phyloP scores from a whole-genome alignment of 1,139 yeast genomes.

The Debaryomyces udenii region DNA sequence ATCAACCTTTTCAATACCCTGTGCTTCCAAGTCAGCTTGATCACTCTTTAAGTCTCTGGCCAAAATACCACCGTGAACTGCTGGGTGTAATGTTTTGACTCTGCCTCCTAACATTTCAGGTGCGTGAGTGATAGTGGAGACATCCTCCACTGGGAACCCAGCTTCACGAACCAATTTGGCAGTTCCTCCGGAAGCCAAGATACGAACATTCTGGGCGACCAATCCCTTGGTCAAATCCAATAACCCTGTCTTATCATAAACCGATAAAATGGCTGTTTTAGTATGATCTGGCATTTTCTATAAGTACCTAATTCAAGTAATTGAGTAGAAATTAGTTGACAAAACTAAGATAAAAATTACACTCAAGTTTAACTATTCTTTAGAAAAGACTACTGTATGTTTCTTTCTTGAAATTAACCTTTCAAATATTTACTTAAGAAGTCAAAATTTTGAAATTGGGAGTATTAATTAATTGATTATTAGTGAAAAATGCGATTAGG shows the following conservation, averaged over 20 bases:
- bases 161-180: conserved; percentile 94
- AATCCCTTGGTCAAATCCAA: conserved; percentile 95
- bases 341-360: neutral
- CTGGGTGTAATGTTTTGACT: conserved; percentile 97
- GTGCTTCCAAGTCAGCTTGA: conserved; percentile 81
- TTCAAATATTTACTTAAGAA: conserved; percentile 3
- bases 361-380: neutral
- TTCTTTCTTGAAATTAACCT: conserved; percentile 4
- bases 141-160: conserved; percentile 97
- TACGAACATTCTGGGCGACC: conserved; percentile 81
- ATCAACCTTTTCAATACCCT: conserved; percentile 93
- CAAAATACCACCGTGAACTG: conserved; percentile 97
- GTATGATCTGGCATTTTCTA: conserved; percentile 41
- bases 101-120: conserved; percentile 99
- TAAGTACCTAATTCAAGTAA: conserved; percentile 7
- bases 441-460: conserved; percentile 4
- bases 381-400: neutral
- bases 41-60: conserved; percentile 92
- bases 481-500: conserved; percentile 7
- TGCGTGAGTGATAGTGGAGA: conserved; percentile 91
- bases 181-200: conserved; percentile 97
- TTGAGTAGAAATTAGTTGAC: conserved; percentile 3
- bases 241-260: conserved; percentile 95
- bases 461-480: conserved; percentile 7
- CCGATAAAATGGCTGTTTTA: conserved; percentile 93